Conservation (phyloP, 352 stramenopile species). For the Phytophthora europaea region DNA sequence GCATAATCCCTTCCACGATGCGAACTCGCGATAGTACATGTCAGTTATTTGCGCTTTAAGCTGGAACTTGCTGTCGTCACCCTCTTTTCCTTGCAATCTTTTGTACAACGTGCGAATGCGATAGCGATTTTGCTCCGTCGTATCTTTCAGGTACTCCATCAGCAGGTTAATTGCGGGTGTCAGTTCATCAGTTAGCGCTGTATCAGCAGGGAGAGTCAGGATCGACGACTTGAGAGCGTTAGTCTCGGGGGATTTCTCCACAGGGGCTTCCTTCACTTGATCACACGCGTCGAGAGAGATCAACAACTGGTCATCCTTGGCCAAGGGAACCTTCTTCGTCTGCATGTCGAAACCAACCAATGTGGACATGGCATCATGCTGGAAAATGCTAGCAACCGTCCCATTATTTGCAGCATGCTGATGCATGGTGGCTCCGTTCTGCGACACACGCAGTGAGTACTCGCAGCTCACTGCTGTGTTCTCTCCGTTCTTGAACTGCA, state of each 20-base stretch:
- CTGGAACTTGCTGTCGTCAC: slow-evolving; percentile 36
- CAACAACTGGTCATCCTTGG: slow-evolving; percentile 50
- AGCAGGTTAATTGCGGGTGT: slow-evolving; percentile 83
- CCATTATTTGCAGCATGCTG: slow-evolving; percentile 29
- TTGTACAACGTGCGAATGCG: slow-evolving; percentile 62
- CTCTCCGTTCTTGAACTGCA: slow-evolving; percentile 54
- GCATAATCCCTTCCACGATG: slow-evolving; percentile 81
- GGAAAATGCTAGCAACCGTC: slow-evolving; percentile 65
- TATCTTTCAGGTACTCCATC: slow-evolving; percentile 80
- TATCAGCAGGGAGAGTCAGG: neutral
- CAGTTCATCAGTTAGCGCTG: slow-evolving; percentile 59
- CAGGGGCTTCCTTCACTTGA: slow-evolving; percentile 8
- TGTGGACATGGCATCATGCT: slow-evolving; percentile 65
- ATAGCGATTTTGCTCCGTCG: slow-evolving; percentile 79
- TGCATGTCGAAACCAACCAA: slow-evolving; percentile 58
- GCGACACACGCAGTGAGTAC: slow-evolving; percentile 50
- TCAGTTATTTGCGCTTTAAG: slow-evolving; percentile 54
- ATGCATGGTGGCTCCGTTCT: slow-evolving; percentile 24
- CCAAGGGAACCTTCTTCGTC: slow-evolving; percentile 52
- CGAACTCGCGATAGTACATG: slow-evolving; percentile 81
- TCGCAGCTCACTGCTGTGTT: slow-evolving; percentile 42
- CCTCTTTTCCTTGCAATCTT: slow-evolving; percentile 51
- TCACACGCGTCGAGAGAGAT: slow-evolving; percentile 64
- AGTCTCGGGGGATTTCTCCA: slow-evolving; percentile 4
- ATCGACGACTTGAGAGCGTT: neutral